Evolutionary conservation across 192 early-diverging fungal species (phyloP), one percentile per base, ranked within the genome.

Genomic region (Spizellomyces punctatus): DNA sequence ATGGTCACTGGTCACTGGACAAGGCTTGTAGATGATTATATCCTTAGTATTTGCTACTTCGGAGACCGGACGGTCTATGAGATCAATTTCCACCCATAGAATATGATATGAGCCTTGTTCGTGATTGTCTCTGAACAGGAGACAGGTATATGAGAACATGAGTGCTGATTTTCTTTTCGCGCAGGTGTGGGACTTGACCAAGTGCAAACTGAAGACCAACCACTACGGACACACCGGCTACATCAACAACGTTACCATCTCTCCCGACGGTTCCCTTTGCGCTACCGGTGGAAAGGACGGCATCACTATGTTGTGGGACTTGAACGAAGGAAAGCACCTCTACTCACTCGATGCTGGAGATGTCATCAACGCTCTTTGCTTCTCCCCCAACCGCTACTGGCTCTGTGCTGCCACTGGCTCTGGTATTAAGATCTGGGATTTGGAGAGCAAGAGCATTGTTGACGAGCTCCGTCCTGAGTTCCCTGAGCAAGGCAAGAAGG

Each of bases 381-480:
- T 99, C 93, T 97, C 95, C 76, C 97, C 97, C 80, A 98, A 99
- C 94, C 89, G 96, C 67, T 99, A 99, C 94, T 99, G 97, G 97
- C 89, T 99, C 80, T 96, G 94, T 89, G 97, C 96, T 79, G 97
- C 97, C 81, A 97, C 96, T 74, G 84, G 85, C 73, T 86, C 86
- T 71, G 89, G 89, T 84, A 97, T 99, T 91, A 97, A 95, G 93
- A 95, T 99, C 90, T 99, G 96, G 96, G 97, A 99, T 83, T 85
- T 99, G 72, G 95, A 99, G 88, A 92, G 90, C 89, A 99, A 99
- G 93, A 88, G 88, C 58, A 83, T 95, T 76, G 96, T 99, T 62
- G 94, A 94, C 86, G 96, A 98, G 84, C 71, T 86, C 63, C 69
- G 77, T 71, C 70, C 79, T 44, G 82, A 83, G 50, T 83, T 77